Base-by-base conservation (phyloP, 805 yeast genomes). In the Lipomyces mesembrius region DNA sequence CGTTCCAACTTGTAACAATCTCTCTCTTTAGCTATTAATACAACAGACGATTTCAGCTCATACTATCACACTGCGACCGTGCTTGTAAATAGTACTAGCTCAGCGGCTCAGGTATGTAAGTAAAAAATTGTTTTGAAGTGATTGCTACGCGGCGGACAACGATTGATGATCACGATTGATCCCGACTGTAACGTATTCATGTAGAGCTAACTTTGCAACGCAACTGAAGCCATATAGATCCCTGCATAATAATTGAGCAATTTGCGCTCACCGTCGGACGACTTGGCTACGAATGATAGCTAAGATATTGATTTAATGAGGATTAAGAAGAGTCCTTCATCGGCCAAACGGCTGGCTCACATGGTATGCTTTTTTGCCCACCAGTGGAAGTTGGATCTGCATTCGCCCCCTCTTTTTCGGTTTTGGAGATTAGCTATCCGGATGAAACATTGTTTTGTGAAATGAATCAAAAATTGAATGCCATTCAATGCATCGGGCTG, bases 291-390 rank as follows among this genome's bases (percentile, higher is more conserved):
- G 20, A 34, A 54, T 29, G 57, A 54, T 54, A 43, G 49, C 49
- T 17, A 43, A 43, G 49, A 8, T 43, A 37, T 22, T n/a, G 37
- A 14, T 56, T 62, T 52, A 25, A 68, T 68, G 71, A 65, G 58
- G 67, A 68, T 68, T 53, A 60, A 59, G 51, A 68, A 68, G 56
- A 62, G 65, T 58, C 59, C 71, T 11, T 53, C 63, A 25, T 62
- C 70, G 14, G 61, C 58, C 17, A 67, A 61, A 65, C 66, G 70
- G 54, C 52, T 68, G 60, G 49, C 60, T 54, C 71, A 68, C 46
- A 66, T 68, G 70, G 71, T 68, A 64, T 27, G 65, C 29, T 3
- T 39, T 39, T 52, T 22, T 17, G 25, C 49, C 17, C 8, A 17
- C 22, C 3, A 17, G 7, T 2, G 39, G 22, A 43, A 17, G 49